phyloP scores from a whole-genome alignment of 2,329 filamentous ascomycete species.

The Cercospora beticola region DNA sequence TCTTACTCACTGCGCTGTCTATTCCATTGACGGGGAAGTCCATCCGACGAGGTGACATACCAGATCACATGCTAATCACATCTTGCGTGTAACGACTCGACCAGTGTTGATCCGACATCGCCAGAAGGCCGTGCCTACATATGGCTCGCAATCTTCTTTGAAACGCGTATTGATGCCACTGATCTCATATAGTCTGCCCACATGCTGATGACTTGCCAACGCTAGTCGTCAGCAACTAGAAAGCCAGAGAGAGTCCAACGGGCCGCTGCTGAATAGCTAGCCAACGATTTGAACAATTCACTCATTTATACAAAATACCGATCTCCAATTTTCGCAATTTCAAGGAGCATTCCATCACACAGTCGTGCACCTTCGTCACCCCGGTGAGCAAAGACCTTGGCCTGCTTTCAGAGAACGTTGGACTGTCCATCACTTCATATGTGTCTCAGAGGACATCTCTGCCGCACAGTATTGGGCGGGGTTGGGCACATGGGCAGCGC shows the following conservation, averaged over 20 bases:
- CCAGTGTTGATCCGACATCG: neutral
- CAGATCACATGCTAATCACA: neutral
- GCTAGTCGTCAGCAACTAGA: neutral
- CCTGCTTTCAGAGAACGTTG: neutral
- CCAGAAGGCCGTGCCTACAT: neutral
- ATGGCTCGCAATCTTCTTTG: neutral
- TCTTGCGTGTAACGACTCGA: neutral
- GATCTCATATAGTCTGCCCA: neutral
- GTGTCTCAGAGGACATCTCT: neutral
- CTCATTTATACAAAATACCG: neutral
- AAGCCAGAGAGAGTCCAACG: neutral
- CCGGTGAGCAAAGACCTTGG: neutral
- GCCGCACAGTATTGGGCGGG: neutral
- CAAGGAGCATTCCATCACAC: neutral
- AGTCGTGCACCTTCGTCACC: neutral
- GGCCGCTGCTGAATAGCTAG: neutral
- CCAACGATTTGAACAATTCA: neutral
- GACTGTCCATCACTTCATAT: neutral
- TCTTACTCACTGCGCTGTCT: constrained; percentile 45
- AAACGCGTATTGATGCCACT: neutral
- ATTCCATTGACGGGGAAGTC: constrained; percentile 33
- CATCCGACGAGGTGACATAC: constrained; percentile 32
- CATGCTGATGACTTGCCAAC: neutral
- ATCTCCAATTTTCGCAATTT: neutral
- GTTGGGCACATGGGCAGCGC: neutral